Conservation (phyloP, 441 rosid genomes). For the Kokia cookei region DNA sequence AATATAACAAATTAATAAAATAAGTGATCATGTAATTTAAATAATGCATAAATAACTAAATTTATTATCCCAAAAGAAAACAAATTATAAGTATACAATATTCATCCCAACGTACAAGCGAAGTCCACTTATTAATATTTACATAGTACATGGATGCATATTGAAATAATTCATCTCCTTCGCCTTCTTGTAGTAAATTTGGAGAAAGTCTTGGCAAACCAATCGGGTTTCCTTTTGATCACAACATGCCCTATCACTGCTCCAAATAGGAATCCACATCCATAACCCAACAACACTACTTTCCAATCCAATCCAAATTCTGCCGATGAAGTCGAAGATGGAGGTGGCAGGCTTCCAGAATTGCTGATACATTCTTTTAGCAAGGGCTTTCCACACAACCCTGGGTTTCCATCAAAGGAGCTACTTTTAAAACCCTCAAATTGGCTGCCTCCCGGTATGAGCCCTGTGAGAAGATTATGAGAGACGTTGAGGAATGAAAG, state of each 20-base stretch:
- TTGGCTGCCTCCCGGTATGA: slow-evolving; percentile 27
- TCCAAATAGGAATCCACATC: slow-evolving; percentile 5
- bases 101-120: too few relatives aligned
- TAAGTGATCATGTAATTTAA: too few relatives aligned
- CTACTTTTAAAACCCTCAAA: slow-evolving; percentile 13
- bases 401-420: background rate
- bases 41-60: too few relatives aligned
- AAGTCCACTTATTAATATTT: too few relatives aligned
- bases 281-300: background rate
- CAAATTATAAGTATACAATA: too few relatives aligned
- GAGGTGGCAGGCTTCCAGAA: background rate
- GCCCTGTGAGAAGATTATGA: slow-evolving; percentile 23
- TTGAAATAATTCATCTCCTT: background rate
- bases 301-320: background rate
- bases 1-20: too few relatives aligned
- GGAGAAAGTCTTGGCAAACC: background rate
- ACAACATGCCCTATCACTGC: background rate
- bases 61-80: too few relatives aligned
- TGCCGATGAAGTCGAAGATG: background rate
- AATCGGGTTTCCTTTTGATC: background rate
- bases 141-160: background rate
- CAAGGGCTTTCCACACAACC: slow-evolving; percentile 13
- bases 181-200: background rate
- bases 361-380: background rate
- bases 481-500: slow-evolving; percentile 17